Evolutionary conservation across 257 asterid species (phyloP).

Genomic region (Schizonepeta tenuifolia): DNA sequence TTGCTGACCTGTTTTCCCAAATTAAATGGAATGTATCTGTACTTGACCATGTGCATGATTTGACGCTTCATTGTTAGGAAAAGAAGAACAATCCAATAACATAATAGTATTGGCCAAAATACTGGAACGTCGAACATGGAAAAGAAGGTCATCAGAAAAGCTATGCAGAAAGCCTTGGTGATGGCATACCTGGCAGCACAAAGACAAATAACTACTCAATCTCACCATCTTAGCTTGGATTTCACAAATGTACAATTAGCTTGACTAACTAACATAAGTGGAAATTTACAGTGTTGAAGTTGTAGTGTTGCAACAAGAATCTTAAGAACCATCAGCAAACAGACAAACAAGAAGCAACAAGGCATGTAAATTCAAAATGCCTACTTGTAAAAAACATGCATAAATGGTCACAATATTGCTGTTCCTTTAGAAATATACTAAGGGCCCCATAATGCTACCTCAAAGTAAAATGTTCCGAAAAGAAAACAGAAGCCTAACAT

Average conservation of each 20-base stretch:
- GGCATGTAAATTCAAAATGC: not conserved
- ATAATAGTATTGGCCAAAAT: conserved; percentile 88
- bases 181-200: conserved; percentile 77
- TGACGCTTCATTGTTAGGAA: conserved; percentile 92
- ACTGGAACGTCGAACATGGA: conserved; percentile 91
- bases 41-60: conserved; percentile 89
- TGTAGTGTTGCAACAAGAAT: not conserved
- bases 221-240: conserved; percentile 15
- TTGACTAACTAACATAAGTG: no score
- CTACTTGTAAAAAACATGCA: not conserved
- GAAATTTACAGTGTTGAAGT: not conserved
- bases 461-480: not conserved
- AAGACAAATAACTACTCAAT: conserved; percentile 14
- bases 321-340: not conserved
- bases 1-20: conserved; percentile 80
- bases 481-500: not conserved
- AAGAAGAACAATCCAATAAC: conserved; percentile 88
- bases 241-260: not conserved
- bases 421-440: not conserved
- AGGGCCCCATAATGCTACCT: not conserved
- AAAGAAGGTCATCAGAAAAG: conserved; percentile 84
- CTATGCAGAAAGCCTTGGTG: conserved; percentile 84
- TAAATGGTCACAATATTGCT: not conserved
- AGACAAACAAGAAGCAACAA: not conserved
- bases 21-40: conserved; percentile 80